Base-by-base conservation (phyloP, 2,329 filamentous ascomycete species). In the Penicillium sp. region DNA sequence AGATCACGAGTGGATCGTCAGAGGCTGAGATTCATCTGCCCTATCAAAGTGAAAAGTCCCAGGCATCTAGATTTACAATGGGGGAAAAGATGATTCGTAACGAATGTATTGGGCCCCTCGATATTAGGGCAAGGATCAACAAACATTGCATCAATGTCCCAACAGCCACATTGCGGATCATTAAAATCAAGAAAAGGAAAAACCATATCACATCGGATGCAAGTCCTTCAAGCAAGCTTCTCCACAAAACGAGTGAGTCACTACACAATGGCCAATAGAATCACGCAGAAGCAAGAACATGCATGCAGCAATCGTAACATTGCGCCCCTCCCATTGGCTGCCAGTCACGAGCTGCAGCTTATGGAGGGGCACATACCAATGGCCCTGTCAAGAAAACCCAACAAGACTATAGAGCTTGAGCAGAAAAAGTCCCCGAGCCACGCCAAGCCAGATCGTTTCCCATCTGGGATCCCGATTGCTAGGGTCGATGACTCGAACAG, bases 391-490 rank as follows among this genome's bases (percentile, higher is more conserved):
- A 53, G 25, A 28, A 16, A 27, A 25, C 22, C 22, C 28, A 42
- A 42, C 40, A 11, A 31, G 53, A 57, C 31, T 50, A 53, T 55
- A 57, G 39, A 55, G 50, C 42, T 42, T 25, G 20, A 46, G 36
- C 11, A 48, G 39, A 24, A 30, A 35, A 46, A 48, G 44, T 49
- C 53, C 45, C 40, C 35, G 35, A 35, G 48, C 39, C 20, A 44
- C 36, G 27, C 42, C 30, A 39, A 52, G 5, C 43, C 46, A 40
- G 55, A 53, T 54, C 47, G 25, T 47, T 53, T 44, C 55, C 50
- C 24, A 53, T 53, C 44, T 27, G 44, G 50, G 50, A 50, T 22
- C 48, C 56, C 53, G 53, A 53, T 42, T 41, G 28, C 18, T 8
- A 9, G 9, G 18, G 20, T 44, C 14, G 36, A 44, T 49, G 40